Base-by-base conservation (phyloP, 1,284 basidiomycete genomes). In the Phlebopus sp. region DNA sequence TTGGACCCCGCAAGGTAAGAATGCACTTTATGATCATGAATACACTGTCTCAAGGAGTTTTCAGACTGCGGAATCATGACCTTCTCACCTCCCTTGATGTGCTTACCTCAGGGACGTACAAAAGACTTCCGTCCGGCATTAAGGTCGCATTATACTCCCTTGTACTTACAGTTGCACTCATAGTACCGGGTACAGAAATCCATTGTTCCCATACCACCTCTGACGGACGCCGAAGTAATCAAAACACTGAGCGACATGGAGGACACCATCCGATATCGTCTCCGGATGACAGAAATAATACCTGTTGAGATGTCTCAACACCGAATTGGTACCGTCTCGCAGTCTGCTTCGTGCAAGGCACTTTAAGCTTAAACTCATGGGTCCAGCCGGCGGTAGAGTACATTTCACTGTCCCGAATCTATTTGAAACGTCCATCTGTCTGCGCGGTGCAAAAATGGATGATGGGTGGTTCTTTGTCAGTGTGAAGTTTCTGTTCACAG, bases 41-140 rank as follows among this genome's bases (percentile, higher is more conserved):
- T 5, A 42, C 10, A 1, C 31, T 45, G 25, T 44, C 42, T 44
- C 44, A 40, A 47, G 39, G 15, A 17, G n/a, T 38, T n/a, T 25
- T 4, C 52, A 90, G 91, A 63, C 77, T 92, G 18, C 80, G 91
- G 46, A 95, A 94, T 63, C 90, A 92, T 55, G 93, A 96, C 63
- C 73, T 95, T n/a, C 73, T 91, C 10, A 92, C 91, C 1, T 92
- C 92, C 15, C 71, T 95, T 42, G 88, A 92, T 56, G 89, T 95
- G 41, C 74, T 95, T 18, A 87, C 87, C 2, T 85, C 84, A 14
- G 92, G 92, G 2, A 83, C 86, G 25, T 95, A 95, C 59, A 74
- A 81, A 40, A 74, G 90, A 37, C 77, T 95, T 15, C 92, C 92
- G 8, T 76, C 81, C 10, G 77, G 74, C 51, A 88, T 92, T 63